A percentile compares a stretch with the other conserved stretches of the same genome.
Evolutionary conservation across 208 protist genomes (phyloP).

Genomic region (Acanthamoeba lugdunensis): DNA sequence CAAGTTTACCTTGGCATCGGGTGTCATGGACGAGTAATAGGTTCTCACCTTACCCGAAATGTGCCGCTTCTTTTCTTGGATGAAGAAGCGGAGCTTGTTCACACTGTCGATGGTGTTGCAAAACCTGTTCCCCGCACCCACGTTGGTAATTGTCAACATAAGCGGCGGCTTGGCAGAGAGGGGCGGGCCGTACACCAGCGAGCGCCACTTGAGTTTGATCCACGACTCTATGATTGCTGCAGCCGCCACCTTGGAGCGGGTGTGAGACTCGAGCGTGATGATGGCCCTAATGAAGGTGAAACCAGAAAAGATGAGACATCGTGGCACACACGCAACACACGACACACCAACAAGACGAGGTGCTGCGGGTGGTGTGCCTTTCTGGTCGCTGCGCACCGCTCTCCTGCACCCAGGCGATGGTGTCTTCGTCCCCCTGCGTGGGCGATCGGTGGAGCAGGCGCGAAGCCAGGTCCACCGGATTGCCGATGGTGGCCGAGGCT

Average conservation of each 20-base stretch:
- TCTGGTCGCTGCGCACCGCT: slow-evolving; percentile 23
- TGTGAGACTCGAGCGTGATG: slow-evolving; percentile 29
- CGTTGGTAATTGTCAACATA: too few species aligned
- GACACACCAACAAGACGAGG: neutral
- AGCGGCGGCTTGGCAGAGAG: neutral
- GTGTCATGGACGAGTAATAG: slow-evolving; percentile 48
- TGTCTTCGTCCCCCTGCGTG: neutral
- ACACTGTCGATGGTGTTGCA: slow-evolving; percentile 55
- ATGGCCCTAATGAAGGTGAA: neutral
- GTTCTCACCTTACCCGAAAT: slow-evolving; percentile 24
- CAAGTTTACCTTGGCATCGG: slow-evolving; percentile 34
- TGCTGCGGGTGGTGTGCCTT: neutral
- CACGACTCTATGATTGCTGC: slow-evolving; percentile 24
- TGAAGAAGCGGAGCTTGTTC: slow-evolving; percentile 15
- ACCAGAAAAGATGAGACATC: neutral
- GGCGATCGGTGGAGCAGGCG: neutral
- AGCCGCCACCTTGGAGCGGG: neutral
- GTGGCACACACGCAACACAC: neutral
- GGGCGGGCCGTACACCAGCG: neutral
- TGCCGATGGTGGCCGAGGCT: slow-evolving; percentile 53
- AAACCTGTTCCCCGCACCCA: neutral
- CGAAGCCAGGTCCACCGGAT: slow-evolving; percentile 10
- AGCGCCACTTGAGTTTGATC: slow-evolving; percentile 12
- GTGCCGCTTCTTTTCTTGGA: slow-evolving; percentile 3
- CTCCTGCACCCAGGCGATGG: neutral